Percentiles rank a stretch among this genome's conserved stretches.
Evolutionary conservation across 768 basidiomycete species (phyloP).

Genomic region (Antrodiella citrinella): DNA sequence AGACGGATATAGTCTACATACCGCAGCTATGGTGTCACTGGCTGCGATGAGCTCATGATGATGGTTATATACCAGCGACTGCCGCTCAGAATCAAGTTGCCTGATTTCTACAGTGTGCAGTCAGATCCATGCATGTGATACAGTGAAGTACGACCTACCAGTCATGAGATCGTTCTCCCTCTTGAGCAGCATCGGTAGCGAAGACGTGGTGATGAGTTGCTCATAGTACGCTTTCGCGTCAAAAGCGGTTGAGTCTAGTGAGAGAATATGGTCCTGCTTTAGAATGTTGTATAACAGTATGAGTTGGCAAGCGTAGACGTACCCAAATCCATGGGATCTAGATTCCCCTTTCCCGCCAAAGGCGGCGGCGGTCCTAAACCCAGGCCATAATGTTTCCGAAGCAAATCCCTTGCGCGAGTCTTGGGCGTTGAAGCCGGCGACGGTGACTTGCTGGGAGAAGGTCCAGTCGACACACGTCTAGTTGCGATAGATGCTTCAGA

Average conservation of each 20-base stretch:
- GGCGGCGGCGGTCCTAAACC: slow-evolving; percentile 67
- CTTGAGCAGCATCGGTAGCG: slow-evolving; percentile 64
- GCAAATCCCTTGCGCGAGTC: slow-evolving; percentile 56
- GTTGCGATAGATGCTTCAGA: neutral
- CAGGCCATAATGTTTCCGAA: slow-evolving; percentile 84
- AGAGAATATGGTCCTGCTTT: too few relatives aligned
- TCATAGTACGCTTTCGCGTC: slow-evolving; percentile 82
- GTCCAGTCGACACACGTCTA: neutral
- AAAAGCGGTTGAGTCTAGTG: slow-evolving; percentile 80
- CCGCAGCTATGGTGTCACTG: slow-evolving; percentile 83
- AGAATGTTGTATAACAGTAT: too few relatives aligned
- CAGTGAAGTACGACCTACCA: slow-evolving; percentile 33
- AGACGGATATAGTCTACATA: slow-evolving; percentile 28
- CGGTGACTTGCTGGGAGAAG: neutral
- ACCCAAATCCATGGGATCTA: slow-evolving; percentile 83
- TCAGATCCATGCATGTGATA: neutral
- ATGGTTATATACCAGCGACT: slow-evolving; percentile 90
- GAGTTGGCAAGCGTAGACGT: slow-evolving; percentile 18
- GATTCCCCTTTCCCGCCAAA: slow-evolving; percentile 33
- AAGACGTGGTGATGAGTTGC: slow-evolving; percentile 75
- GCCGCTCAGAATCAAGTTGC: slow-evolving; percentile 79
- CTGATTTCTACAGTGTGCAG: slow-evolving; percentile 56
- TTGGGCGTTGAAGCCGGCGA: neutral
- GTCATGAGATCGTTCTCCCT: slow-evolving; percentile 75
- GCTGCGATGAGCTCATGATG: slow-evolving; percentile 94